Base-by-base conservation (phyloP, 1,284 basidiomycete species). In the Ganoderma sinense region DNA sequence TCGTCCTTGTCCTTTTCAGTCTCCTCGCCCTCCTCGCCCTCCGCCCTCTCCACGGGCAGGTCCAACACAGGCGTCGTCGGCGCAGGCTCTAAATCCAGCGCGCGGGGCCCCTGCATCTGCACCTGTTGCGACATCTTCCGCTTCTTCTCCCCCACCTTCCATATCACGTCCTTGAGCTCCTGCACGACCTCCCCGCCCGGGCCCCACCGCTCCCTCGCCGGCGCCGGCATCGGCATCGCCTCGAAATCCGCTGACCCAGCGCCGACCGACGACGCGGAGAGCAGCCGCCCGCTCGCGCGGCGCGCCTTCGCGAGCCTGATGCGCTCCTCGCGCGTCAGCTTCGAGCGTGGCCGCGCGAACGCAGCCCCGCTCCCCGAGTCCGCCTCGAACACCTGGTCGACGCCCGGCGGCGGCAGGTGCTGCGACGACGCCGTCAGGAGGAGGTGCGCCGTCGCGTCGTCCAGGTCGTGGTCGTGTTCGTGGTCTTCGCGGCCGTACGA, bases 81-180 rank as follows among this genome's bases (percentile, higher is more conserved):
- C 48, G 23, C 48, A 13, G 20, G 48, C 48, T 51, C 48, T 14
- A 51, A 51, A 13, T 51, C 48, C 23, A 23, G 23, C 48, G 7
- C 33, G 11, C 29, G 29, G 18, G 55, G 41, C 40, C 11, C 7
- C 48, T 1, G 43, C 20, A 26, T 13, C 20, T 14, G 64, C 33
- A 48, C 33, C 43, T 67, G 74, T 66, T 73, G 67, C 58, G 70
- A 80, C 84, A 91, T 83, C 79, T 84, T 85, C 71, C 91, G 81
- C 76, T 89, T 83, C 77, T 85, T 84, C 80, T 94, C 91, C 29
- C 91, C 87, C 7, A 95, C 93, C 76, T 93, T 91, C 89, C 91
- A 93, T 39, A 94, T 94, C 18, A 94, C 93, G 75, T 93, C 92
- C 79, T 92, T 93, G 73, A 95, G 82, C 80, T 94, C 93, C 76